These are phyloP conservation scores for Rhizopogon rudus DNA, from an alignment of 768 basidiomycete species.

Conservation along the genomic window DNA sequence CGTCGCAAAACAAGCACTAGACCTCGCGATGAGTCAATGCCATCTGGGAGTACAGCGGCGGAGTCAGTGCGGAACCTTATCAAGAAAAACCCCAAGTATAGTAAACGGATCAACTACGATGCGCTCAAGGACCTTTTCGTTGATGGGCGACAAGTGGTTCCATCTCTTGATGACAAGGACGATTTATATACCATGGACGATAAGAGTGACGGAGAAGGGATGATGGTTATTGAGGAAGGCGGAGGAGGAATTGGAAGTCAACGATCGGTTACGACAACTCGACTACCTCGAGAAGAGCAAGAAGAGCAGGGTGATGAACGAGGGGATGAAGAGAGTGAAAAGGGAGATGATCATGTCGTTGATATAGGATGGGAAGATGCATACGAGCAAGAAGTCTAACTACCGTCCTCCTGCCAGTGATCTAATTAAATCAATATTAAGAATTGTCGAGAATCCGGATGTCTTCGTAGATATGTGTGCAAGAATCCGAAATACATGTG, in stretches of 20 bases:
- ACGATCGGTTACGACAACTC: conserved; percentile 28
- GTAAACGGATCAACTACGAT: conserved; percentile 92
- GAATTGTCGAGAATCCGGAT: not conserved
- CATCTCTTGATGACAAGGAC: conserved; percentile 36
- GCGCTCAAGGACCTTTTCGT: conserved; percentile 78
- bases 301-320: conserved; percentile 12
- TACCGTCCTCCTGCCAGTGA: not conserved
- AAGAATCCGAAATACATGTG: conserved; percentile 13
- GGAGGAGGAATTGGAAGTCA: conserved; percentile 26
- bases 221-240: conserved; percentile 35
- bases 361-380: conserved; percentile 40
- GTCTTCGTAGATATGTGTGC: not conserved
- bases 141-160: conserved; percentile 22
- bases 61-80: conserved; percentile 45
- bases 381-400: conserved; percentile 69
- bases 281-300: conserved; percentile 9
- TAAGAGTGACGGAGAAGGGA: conserved; percentile 35
- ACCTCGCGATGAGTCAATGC: conserved; percentile 72
- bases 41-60: conserved; percentile 29
- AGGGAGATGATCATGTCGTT: conserved; percentile 30
- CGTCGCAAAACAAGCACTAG: conserved; percentile 61
- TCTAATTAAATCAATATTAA: too few species aligned
- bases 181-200: conserved; percentile 52
- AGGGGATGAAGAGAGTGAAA: conserved; percentile 32
- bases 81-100: conserved; percentile 84